Evolutionary conservation across 805 yeast species (phyloP).

Genomic region (Candida namnaoensis): DNA sequence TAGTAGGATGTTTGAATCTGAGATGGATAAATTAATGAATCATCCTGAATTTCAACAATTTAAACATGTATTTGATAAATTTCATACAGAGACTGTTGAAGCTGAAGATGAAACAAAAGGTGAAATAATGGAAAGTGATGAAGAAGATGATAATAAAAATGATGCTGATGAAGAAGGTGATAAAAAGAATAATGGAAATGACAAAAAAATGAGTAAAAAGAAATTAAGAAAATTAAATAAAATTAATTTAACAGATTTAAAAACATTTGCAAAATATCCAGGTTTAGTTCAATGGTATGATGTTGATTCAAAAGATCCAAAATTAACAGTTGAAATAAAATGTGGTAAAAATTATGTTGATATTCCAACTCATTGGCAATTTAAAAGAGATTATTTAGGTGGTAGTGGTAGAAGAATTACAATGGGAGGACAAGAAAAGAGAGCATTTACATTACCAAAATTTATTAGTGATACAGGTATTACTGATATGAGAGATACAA

Average conservation of each 20-base stretch:
- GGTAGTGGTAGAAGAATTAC: constrained; percentile 42
- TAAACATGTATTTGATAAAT: constrained; percentile 24
- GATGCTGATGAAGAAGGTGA: constrained; percentile 9
- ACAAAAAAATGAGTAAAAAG: constrained; percentile 30
- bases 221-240: constrained; percentile 44
- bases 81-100: constrained; percentile 18
- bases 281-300: constrained; percentile 83
- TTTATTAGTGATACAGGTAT: constrained; percentile 80
- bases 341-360: constrained; percentile 56
- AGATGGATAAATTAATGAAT: constrained; percentile 14
- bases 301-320: constrained; percentile 76
- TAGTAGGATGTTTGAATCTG: constrained; percentile 9
- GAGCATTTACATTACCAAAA: constrained; percentile 70
- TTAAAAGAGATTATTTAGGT: constrained; percentile 66
- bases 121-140: not conserved
- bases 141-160: constrained; percentile 7
- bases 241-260: constrained; percentile 60
- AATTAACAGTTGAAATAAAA: constrained; percentile 54
- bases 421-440: constrained; percentile 45
- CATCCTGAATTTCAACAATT: constrained; percentile 26
- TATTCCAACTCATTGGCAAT: constrained; percentile 82
- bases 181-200: constrained; percentile 11
- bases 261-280: constrained; percentile 52
- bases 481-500: constrained; percentile 69
- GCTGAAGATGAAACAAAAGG: constrained; percentile 8